Evolutionary conservation across 306 rosid species (phyloP).

Genomic region (Sindora glabra): DNA sequence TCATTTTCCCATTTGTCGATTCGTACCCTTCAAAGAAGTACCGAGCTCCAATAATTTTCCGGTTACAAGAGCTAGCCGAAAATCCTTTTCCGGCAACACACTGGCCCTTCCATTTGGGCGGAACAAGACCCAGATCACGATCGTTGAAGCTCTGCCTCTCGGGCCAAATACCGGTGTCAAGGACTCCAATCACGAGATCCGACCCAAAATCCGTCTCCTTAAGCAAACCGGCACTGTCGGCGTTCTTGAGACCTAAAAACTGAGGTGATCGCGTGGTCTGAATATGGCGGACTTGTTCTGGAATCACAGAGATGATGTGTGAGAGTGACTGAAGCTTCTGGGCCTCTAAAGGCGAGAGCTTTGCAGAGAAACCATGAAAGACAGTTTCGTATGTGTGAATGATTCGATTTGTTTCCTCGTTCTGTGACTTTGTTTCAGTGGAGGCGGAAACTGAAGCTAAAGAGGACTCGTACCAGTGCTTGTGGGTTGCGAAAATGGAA

Average conservation of each 20-base stretch:
- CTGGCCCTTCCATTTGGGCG: slow-evolving; percentile 73
- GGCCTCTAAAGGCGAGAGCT: slow-evolving; percentile 49
- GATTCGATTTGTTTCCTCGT: not conserved
- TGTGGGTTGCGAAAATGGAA: slow-evolving; percentile 69
- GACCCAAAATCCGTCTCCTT: slow-evolving; percentile 83
- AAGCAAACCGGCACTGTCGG: slow-evolving; percentile 60
- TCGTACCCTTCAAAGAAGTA: slow-evolving; percentile 66
- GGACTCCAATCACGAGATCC: slow-evolving; percentile 83
- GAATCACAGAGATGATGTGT: slow-evolving; percentile 51
- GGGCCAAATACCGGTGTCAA: slow-evolving; percentile 89
- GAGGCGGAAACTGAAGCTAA: slow-evolving; percentile 33
- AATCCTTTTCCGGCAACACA: slow-evolving; percentile 49
- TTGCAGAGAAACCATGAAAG: slow-evolving; percentile 75
- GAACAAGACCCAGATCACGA: slow-evolving; percentile 53
- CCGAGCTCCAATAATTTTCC: slow-evolving; percentile 72
- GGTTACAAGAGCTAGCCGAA: slow-evolving; percentile 51
- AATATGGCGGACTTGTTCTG: slow-evolving; percentile 57
- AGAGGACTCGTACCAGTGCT: slow-evolving; percentile 66
- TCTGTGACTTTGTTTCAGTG: not conserved
- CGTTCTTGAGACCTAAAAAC: slow-evolving; percentile 61
- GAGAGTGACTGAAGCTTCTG: slow-evolving; percentile 29
- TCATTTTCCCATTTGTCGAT: slow-evolving; percentile 69
- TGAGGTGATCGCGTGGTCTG: slow-evolving; percentile 92
- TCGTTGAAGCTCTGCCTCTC: slow-evolving; percentile 72
- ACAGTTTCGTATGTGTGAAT: slow-evolving; percentile 67